Evolutionary conservation across 768 basidiomycete species (phyloP).

Genomic region (Baorangia bicolor): DNA sequence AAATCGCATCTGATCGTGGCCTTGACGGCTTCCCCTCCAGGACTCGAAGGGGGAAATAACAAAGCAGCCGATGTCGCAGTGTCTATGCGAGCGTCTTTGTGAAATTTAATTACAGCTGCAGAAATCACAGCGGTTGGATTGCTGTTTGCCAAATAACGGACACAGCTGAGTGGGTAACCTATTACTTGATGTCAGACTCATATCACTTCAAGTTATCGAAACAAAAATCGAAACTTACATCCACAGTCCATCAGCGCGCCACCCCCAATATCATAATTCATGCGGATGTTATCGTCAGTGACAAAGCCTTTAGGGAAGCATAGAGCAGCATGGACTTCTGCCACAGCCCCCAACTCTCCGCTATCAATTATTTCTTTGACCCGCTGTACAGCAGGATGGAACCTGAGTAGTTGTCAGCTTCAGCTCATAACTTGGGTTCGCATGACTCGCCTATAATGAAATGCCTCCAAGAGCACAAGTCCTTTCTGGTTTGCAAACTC

Average conservation of each 20-base stretch:
- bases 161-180: constrained; percentile 50
- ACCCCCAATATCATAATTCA: constrained; percentile 53
- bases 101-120: constrained; percentile 29
- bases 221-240: constrained; percentile 35
- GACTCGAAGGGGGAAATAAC: constrained; percentile 30
- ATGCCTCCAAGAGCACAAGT: constrained; percentile 58
- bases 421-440: neutral
- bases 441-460: constrained; percentile 49
- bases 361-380: constrained; percentile 53
- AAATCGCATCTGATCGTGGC: constrained; percentile 39
- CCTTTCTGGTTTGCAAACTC: constrained; percentile 47
- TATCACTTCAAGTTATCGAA: neutral
- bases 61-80: constrained; percentile 42
- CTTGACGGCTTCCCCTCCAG: constrained; percentile 31
- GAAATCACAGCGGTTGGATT: constrained; percentile 44
- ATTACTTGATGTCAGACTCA: constrained; percentile 5
- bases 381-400: constrained; percentile 58
- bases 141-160: constrained; percentile 47
- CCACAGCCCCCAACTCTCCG: constrained; percentile 53
- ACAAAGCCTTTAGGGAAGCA: constrained; percentile 37
- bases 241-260: constrained; percentile 64
- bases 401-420: constrained; percentile 36
- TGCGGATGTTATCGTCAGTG: constrained; percentile 45
- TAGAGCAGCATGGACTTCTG: constrained; percentile 43
- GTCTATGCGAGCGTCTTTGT: constrained; percentile 39